Conservation (phyloP, 345 rosid genomes). For the Dipteronia sinensis region DNA sequence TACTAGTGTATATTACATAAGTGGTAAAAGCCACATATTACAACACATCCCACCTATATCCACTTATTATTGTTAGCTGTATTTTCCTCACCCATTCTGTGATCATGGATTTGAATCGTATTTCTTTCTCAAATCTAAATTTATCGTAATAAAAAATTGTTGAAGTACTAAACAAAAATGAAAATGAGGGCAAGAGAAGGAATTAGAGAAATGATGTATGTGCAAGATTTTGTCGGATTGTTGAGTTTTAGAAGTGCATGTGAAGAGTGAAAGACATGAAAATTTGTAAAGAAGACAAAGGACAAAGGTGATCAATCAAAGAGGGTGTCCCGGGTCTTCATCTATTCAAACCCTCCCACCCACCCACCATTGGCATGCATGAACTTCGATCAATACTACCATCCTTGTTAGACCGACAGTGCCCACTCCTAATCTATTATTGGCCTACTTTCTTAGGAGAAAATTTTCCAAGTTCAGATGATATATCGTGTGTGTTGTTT, state of each 20-base stretch:
- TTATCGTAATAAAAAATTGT: no score
- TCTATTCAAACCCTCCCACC: neutral
- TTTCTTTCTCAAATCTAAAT: no score
- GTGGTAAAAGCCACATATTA: no score
- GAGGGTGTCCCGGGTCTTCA: neutral
- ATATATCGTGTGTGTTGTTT: no score
- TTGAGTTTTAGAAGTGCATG: neutral
- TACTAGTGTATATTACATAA: no score
- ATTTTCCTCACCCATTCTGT: no score
- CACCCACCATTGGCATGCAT: neutral
- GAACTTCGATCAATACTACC: neutral
- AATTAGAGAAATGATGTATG: neutral
- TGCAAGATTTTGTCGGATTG: slow-evolving; percentile 2
- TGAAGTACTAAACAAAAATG: neutral
- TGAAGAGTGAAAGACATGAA: neutral
- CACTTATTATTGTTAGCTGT: no score
- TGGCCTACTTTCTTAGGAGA: no score
- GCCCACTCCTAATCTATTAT: no score
- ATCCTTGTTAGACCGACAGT: neutral
- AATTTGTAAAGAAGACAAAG: neutral
- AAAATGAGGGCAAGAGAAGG: neutral
- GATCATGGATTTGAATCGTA: no score
- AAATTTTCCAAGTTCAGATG: no score
- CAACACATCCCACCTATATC: no score
- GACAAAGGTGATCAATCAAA: neutral